phyloP scores from a whole-genome alignment of 148 eudicot genomes.

The Silene latifolia region DNA sequence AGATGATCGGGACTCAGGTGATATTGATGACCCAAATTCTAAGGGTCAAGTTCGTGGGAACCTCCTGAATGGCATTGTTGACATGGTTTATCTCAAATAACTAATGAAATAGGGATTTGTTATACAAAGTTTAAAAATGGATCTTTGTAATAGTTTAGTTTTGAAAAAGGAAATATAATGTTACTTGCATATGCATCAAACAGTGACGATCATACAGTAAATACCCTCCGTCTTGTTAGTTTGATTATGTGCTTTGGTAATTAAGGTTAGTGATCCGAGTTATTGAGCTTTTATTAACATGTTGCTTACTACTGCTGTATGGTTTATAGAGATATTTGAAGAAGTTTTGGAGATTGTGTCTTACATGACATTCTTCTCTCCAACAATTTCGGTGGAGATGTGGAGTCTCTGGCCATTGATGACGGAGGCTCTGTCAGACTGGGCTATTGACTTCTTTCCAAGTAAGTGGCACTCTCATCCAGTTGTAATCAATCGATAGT shows the following conservation, averaged over 20 bases:
- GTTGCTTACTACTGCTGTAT: constrained; percentile 1
- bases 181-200: too few relatives aligned
- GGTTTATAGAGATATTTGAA: constrained; percentile 87
- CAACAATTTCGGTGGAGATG: constrained; percentile 88
- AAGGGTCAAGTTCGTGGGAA: not conserved
- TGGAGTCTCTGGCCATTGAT: constrained; percentile 99
- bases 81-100: too few relatives aligned
- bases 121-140: too few relatives aligned
- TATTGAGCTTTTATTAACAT: not conserved
- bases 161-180: too few relatives aligned
- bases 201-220: not conserved
- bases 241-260: not conserved
- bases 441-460: constrained; percentile 99
- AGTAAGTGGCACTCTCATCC: constrained; percentile 43
- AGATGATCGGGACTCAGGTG: not conserved
- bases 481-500: not conserved
- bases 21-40: not conserved
- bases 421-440: constrained; percentile 91
- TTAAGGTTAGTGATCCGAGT: not conserved
- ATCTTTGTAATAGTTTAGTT: too few relatives aligned
- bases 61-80: not conserved
- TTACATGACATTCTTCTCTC: constrained; percentile 94
- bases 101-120: too few relatives aligned
- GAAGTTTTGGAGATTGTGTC: constrained; percentile 97
- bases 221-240: not conserved